These are phyloP conservation scores for Aspergillus mulundensis DNA, from an alignment of 495 filamentous ascomycete genomes.

Conservation along the genomic window DNA sequence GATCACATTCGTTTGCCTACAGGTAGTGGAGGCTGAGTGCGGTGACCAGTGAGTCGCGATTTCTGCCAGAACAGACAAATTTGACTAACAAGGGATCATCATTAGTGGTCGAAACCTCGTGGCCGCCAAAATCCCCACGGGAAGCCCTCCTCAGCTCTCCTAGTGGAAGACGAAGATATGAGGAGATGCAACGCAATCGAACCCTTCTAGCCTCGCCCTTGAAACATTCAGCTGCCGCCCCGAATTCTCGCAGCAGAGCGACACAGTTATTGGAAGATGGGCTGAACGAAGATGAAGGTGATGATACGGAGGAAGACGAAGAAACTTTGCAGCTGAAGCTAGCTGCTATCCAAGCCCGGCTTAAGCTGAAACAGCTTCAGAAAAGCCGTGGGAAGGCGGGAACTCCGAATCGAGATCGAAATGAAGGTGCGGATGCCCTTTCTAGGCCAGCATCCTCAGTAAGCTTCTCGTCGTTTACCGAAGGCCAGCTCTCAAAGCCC, in stretches of 20 bases:
- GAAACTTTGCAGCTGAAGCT: conserved; percentile 81
- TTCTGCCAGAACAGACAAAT: background rate
- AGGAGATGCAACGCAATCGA: conserved; percentile 57
- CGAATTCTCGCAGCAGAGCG: conserved; percentile 35
- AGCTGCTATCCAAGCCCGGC: conserved; percentile 76
- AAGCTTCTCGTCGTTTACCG: conserved; percentile 20
- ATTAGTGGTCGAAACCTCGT: conserved; percentile 54
- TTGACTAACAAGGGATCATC: conserved; percentile 8
- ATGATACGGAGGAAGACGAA: conserved; percentile 71
- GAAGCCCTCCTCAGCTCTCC: conserved; percentile 81
- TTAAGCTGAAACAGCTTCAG: conserved; percentile 86
- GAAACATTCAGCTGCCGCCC: conserved; percentile 44
- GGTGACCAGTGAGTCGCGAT: conserved; percentile 23
- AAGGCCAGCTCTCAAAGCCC: conserved; percentile 13
- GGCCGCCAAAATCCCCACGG: conserved; percentile 85
- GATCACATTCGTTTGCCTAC: background rate
- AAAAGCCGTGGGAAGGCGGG: conserved; percentile 44
- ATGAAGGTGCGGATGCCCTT: conserved; percentile 23
- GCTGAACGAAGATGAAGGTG: conserved; percentile 37
- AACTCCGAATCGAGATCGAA: conserved; percentile 19
- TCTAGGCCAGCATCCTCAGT: conserved; percentile 25
- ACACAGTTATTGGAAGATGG: conserved; percentile 32
- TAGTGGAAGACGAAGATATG: conserved; percentile 65
- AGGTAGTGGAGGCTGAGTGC: background rate
- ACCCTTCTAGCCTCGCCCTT: conserved; percentile 65